Percentiles rank a stretch among this genome's conserved stretches.
Evolutionary conservation across 331 rosid species (phyloP).

Genomic region (Spiraea crenata): DNA sequence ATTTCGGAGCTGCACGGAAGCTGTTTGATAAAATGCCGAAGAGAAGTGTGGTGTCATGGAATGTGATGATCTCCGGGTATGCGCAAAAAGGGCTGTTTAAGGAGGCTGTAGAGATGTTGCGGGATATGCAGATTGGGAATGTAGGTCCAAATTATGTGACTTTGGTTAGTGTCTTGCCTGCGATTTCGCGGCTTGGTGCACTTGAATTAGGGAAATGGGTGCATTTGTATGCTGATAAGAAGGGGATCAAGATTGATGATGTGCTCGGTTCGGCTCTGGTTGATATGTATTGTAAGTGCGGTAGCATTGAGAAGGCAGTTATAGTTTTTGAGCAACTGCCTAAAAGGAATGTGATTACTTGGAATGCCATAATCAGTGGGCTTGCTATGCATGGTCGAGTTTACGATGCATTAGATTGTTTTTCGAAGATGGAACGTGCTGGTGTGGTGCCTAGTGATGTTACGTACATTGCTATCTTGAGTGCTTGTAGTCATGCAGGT

Average conservation of each 20-base stretch:
- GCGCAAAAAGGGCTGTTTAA: constrained; percentile 46
- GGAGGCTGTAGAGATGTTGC: constrained; percentile 53
- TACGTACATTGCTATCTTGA: constrained; percentile 49
- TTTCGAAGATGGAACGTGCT: constrained; percentile 42
- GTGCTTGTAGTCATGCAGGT: constrained; percentile 73
- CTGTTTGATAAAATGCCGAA: constrained; percentile 51
- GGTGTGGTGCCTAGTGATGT: constrained; percentile 58
- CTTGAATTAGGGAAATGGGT: constrained; percentile 68
- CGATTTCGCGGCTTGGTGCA: constrained; percentile 51
- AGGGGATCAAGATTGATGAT: constrained; percentile 33
- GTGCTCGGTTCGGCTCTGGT: constrained; percentile 63
- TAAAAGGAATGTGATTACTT: constrained; percentile 46
- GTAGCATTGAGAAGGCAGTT: constrained; percentile 60
- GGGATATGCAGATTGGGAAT: constrained; percentile 44
- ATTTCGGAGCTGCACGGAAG: constrained; percentile 38
- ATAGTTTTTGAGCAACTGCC: constrained; percentile 52
- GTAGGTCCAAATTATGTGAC: constrained; percentile 53
- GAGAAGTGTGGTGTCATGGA: constrained; percentile 68
- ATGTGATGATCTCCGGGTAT: constrained; percentile 55
- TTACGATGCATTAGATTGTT: constrained; percentile 33
- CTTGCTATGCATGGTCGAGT: constrained; percentile 59
- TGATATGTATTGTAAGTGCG: constrained; percentile 68
- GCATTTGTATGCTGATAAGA: constrained; percentile 48
- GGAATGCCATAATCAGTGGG: constrained; percentile 56
- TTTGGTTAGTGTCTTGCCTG: constrained; percentile 55